Conservation (phyloP, 495 filamentous ascomycete genomes). For the Clavariopsis aquatica region DNA sequence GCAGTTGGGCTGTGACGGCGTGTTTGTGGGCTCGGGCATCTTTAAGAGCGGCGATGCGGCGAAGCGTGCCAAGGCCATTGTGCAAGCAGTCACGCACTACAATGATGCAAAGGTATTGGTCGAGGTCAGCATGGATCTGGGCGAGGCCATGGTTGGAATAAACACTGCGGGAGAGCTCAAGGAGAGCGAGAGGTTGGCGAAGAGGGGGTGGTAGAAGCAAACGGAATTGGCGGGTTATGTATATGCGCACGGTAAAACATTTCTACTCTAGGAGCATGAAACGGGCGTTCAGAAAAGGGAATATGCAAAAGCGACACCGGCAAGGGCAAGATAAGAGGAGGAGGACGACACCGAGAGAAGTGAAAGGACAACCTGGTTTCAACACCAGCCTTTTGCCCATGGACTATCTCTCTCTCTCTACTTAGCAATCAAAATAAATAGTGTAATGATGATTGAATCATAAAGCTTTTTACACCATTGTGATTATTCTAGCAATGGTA, state of each 20-base stretch:
- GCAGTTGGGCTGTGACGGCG: conserved; percentile 96
- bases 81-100: conserved; percentile 88
- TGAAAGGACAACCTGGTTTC: neutral
- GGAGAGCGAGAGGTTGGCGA: conserved; percentile 77
- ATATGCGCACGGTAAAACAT: neutral
- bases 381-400: neutral
- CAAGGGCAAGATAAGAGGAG: no score
- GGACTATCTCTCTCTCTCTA: neutral
- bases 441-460: neutral
- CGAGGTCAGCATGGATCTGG: conserved; percentile 80
- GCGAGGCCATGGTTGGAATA: conserved; percentile 95
- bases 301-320: no score
- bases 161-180: conserved; percentile 69
- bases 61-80: conserved; percentile 87
- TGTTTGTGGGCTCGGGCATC: conserved; percentile 95
- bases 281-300: neutral
- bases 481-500: no score
- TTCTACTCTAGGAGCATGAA: neutral
- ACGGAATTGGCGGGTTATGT: neutral
- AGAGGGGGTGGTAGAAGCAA: conserved; percentile 74
- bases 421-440: no score
- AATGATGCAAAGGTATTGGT: conserved; percentile 84
- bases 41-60: conserved; percentile 92
- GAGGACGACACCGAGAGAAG: neutral
- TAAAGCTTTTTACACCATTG: no score